Conservation (phyloP, 2,329 filamentous ascomycete genomes). For the Sporothrix brunneoviolacea region DNA sequence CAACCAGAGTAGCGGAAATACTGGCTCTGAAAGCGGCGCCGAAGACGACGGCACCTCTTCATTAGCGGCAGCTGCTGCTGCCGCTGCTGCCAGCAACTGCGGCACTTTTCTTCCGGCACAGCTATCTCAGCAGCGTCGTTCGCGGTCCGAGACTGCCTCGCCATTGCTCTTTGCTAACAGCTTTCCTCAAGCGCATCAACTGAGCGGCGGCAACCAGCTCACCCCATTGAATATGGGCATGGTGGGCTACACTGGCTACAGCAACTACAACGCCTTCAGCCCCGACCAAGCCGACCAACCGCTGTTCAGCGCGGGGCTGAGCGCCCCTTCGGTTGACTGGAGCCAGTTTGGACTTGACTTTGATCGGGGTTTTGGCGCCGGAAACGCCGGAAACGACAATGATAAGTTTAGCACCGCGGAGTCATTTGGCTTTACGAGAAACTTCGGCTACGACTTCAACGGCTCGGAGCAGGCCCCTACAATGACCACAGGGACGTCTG, state of each 20-base stretch:
- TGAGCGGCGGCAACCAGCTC: constrained; percentile 41
- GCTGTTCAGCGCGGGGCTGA: constrained; percentile 56
- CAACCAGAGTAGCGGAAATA: constrained; percentile 16
- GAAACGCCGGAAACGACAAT: no score
- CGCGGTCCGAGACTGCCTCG: constrained; percentile 57
- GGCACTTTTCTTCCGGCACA: constrained; percentile 8
- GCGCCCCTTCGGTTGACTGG: constrained; percentile 49
- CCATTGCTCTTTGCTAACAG: constrained; percentile 45
- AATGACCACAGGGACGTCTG: constrained; percentile 55
- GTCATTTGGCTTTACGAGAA: constrained; percentile 49
- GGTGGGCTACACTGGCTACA: constrained; percentile 45
- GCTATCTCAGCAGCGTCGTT: constrained; percentile 38
- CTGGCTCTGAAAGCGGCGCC: constrained; percentile 15
- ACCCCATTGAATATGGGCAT: constrained; percentile 54
- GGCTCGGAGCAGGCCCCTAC: constrained; percentile 49
- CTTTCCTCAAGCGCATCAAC: constrained; percentile 17
- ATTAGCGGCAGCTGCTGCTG: constrained; percentile 19
- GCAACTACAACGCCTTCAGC: constrained; percentile 38
- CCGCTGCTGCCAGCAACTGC: constrained; percentile 29
- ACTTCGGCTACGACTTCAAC: constrained; percentile 48
- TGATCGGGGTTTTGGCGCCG: constrained; percentile 31
- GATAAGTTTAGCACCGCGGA: constrained; percentile 44
- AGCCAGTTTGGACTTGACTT: constrained; percentile 45
- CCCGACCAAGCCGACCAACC: constrained; percentile 46
- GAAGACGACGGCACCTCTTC: constrained; percentile 10